Conservation (phyloP, 768 basidiomycete genomes). For the Boletus eberwhitei region DNA sequence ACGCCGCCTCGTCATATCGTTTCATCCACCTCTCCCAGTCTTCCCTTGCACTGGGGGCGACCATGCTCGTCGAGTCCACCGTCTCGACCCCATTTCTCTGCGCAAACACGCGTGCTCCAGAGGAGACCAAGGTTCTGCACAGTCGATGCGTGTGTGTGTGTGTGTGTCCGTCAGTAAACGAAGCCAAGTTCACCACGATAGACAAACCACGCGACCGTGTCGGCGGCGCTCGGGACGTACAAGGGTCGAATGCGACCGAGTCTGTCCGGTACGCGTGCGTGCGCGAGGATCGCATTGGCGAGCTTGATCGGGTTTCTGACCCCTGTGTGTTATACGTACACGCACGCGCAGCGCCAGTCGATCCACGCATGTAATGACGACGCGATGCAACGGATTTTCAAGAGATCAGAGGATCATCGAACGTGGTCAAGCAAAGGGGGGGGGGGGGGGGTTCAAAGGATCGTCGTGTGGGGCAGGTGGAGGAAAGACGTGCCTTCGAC, state of each 20-base stretch:
- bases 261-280: slow-evolving; percentile 44
- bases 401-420: neutral
- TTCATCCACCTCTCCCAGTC: slow-evolving; percentile 65
- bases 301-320: slow-evolving; percentile 67
- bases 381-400: neutral
- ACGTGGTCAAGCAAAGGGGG: neutral
- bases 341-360: neutral
- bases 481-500: slow-evolving; percentile 48
- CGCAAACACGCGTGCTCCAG: slow-evolving; percentile 62
- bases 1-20: slow-evolving; percentile 29
- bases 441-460: neutral
- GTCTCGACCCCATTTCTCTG: slow-evolving; percentile 25
- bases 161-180: neutral
- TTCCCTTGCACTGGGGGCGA: slow-evolving; percentile 44
- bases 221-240: slow-evolving; percentile 35
- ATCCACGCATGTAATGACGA: neutral
- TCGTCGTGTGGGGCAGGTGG: neutral
- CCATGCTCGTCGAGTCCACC: slow-evolving; percentile 44
- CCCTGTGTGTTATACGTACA: slow-evolving; percentile 36
- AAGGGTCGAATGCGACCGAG: slow-evolving; percentile 70
- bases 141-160: neutral
- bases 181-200: neutral
- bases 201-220: neutral
- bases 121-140: slow-evolving; percentile 54
- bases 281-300: slow-evolving; percentile 55